Evolutionary conservation across 2,329 filamentous ascomycete species (phyloP).

Genomic region (Teratosphaeria zuluensis): DNA sequence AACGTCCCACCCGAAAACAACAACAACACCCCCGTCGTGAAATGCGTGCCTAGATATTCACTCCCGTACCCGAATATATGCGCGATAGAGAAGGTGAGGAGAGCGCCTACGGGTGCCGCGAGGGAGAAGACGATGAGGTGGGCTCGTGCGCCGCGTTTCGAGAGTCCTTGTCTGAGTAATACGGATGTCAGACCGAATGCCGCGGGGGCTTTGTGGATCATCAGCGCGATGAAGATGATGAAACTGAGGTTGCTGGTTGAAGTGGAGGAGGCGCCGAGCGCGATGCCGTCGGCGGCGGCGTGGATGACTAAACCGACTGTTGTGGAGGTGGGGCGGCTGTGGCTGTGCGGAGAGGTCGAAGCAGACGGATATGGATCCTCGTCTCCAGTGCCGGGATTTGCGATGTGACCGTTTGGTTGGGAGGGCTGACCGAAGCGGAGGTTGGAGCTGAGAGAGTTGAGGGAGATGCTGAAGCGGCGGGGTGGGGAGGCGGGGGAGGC

Average conservation of each 20-base stretch:
- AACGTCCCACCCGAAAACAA: constrained; percentile 97
- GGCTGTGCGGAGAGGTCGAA: constrained; percentile 1
- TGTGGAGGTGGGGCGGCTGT: constrained; percentile 36
- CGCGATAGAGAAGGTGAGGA: constrained; percentile 73
- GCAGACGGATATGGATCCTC: constrained; percentile 1
- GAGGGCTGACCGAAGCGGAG: not conserved
- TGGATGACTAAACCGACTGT: constrained; percentile 95
- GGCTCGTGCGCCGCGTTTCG: constrained; percentile 71
- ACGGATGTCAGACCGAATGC: constrained; percentile 91
- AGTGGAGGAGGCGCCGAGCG: constrained; percentile 74
- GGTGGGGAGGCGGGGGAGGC: constrained; percentile 51
- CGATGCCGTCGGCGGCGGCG: constrained; percentile 88
- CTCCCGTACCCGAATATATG: constrained; percentile 56
- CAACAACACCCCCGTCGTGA: constrained; percentile 85
- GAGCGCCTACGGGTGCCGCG: constrained; percentile 76
- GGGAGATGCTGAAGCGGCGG: constrained; percentile 72
- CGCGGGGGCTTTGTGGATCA: constrained; percentile 88
- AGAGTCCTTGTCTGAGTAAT: constrained; percentile 79
- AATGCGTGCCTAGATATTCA: constrained; percentile 50
- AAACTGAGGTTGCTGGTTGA: constrained; percentile 66
- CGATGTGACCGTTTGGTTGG: constrained; percentile 26
- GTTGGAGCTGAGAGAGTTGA: constrained; percentile 60
- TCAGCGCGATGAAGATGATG: constrained; percentile 90
- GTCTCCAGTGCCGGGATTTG: constrained; percentile 5
- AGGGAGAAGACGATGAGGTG: constrained; percentile 88